Evolutionary conservation across 257 asterid species (phyloP).

Genomic region (Petunia secreta): DNA sequence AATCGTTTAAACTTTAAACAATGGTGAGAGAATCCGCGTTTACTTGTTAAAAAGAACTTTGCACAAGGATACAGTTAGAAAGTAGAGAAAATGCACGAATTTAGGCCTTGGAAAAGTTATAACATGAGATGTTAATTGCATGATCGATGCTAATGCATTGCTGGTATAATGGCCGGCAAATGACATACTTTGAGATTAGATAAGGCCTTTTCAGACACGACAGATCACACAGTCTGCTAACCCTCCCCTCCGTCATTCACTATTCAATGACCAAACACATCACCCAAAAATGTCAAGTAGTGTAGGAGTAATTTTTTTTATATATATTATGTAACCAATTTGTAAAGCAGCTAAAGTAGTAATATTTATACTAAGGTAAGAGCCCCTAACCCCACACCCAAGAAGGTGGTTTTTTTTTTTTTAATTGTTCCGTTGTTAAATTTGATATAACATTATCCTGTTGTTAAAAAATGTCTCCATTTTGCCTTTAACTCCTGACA

Average conservation of each 20-base stretch:
- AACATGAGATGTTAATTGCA: background rate
- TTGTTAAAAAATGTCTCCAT: too few relatives aligned
- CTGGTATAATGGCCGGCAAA: constrained; percentile 26
- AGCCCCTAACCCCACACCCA: too few relatives aligned
- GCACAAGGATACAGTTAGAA: background rate
- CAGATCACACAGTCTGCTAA: background rate
- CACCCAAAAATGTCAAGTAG: too few relatives aligned
- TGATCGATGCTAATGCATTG: background rate
- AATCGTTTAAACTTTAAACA: background rate
- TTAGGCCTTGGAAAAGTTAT: background rate
- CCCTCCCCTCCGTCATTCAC: background rate
- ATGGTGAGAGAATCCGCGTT: background rate
- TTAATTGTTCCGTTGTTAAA: too few relatives aligned
- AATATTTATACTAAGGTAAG: too few relatives aligned
- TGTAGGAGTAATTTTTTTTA: too few relatives aligned
- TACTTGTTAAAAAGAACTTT: background rate
- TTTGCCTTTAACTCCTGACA: too few relatives aligned
- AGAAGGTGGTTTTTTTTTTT: too few relatives aligned
- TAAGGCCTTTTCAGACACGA: background rate
- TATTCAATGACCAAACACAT: background rate
- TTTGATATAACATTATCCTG: too few relatives aligned
- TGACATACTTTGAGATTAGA: constrained; percentile 9
- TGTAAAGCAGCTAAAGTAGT: too few relatives aligned
- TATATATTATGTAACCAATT: too few relatives aligned
- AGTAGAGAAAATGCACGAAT: background rate